Conservation (phyloP, 2,329 filamentous ascomycete genomes). For the Sclerotinia minor region DNA sequence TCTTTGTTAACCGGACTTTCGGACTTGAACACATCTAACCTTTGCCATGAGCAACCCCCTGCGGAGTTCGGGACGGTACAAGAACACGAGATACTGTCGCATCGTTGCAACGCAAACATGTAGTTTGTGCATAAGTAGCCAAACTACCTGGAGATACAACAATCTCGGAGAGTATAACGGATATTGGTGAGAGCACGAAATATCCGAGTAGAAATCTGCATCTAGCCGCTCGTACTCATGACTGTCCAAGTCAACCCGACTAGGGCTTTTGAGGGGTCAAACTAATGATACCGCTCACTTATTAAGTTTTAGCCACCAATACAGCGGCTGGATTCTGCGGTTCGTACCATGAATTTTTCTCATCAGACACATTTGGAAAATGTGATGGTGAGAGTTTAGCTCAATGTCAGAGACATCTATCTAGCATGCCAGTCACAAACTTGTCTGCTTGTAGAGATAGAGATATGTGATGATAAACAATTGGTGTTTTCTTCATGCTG, state of each 20-base stretch:
- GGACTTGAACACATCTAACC: background rate
- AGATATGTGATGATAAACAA: background rate
- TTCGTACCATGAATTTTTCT: background rate
- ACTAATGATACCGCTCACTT: background rate
- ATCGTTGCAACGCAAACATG: background rate
- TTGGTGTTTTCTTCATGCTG: background rate
- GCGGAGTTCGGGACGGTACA: background rate
- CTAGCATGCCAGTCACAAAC: background rate
- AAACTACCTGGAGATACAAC: background rate
- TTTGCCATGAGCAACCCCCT: too few relatives aligned
- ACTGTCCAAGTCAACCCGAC: background rate
- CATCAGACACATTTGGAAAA: background rate
- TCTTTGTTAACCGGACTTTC: background rate
- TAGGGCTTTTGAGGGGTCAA: background rate
- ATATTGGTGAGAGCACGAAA: conserved; percentile 6
- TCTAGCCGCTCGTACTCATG: background rate
- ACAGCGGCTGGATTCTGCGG: background rate
- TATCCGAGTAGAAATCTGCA: background rate
- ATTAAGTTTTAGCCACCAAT: background rate
- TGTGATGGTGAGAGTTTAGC: background rate
- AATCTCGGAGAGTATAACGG: background rate
- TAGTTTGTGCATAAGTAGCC: background rate
- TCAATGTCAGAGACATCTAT: background rate
- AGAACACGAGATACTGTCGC: background rate
- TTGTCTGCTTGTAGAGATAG: background rate